Conservation (phyloP, 805 yeast species). For the Saccharomycopsis capsularis region DNA sequence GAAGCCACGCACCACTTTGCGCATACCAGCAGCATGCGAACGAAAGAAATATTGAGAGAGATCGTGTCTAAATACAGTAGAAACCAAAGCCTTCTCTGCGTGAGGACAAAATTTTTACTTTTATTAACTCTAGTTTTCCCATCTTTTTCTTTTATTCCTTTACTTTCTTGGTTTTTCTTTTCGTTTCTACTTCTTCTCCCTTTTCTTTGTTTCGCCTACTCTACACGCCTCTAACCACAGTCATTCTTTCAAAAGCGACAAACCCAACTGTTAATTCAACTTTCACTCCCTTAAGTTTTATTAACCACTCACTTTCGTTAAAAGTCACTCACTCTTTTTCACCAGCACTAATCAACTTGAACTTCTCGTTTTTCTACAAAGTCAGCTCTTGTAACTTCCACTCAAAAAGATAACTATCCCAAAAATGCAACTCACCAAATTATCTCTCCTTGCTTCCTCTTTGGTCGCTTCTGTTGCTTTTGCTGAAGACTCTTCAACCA, state of each 20-base stretch:
- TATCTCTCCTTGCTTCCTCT: constrained; percentile 1
- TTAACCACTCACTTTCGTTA: not conserved
- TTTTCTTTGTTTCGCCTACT: not conserved
- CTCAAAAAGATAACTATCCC: not conserved
- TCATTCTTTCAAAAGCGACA: constrained; percentile 12
- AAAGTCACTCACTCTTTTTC: not conserved
- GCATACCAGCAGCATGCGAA: too few relatives aligned
- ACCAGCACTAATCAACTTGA: not conserved
- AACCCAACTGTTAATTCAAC: not conserved
- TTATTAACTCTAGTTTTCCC: not conserved
- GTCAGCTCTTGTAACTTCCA: not conserved
- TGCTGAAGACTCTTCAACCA: constrained; percentile 9
- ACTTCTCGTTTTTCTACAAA: constrained; percentile 1
- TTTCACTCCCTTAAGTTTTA: not conserved
- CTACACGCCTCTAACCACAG: constrained; percentile 10
- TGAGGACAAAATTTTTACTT: not conserved
- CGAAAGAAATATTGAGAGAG: too few relatives aligned
- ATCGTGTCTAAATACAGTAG: too few relatives aligned
- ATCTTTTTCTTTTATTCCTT: not conserved
- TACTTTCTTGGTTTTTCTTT: not conserved
- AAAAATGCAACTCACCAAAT: constrained; percentile 17
- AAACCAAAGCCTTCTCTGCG: not conserved
- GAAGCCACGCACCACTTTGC: not conserved
- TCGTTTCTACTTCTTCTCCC: not conserved
- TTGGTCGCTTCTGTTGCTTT: not conserved